A percentile compares a stretch with the other conserved stretches of the same genome.
phyloP scores from a whole-genome alignment of 73 alveolate genomes.

The Paramecium octaurelia region DNA sequence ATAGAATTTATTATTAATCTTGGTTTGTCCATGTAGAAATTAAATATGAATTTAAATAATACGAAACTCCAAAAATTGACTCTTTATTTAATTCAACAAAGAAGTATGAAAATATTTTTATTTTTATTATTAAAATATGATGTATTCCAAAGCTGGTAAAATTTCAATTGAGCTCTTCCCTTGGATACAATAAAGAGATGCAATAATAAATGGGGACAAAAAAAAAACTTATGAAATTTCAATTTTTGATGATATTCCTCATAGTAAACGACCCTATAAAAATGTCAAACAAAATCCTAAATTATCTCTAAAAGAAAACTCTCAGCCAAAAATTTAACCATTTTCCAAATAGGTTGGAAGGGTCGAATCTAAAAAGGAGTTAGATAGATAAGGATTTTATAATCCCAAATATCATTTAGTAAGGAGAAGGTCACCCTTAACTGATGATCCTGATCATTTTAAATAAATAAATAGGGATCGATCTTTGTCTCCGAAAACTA shows the following conservation, averaged over 20 bases:
- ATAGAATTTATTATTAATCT: background rate
- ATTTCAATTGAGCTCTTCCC: conserved; percentile 11
- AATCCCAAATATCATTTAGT: conserved; percentile 31
- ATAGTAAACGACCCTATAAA: background rate
- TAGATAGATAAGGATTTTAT: conserved; percentile 33
- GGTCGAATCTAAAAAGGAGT: background rate
- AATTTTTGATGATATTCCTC: conserved; percentile 35
- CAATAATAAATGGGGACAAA: background rate
- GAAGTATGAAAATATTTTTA: background rate
- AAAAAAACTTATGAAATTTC: background rate
- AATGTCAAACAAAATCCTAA: background rate
- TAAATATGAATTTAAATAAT: background rate
- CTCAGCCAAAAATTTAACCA: background rate
- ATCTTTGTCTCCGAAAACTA: background rate
- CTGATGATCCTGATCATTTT: background rate
- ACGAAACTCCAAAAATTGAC: background rate
- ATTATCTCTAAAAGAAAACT: background rate
- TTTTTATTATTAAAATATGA: background rate
- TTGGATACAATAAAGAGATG: conserved; percentile 1
- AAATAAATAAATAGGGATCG: background rate
- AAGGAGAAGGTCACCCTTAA: background rate
- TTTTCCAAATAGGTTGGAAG: conserved; percentile 27
- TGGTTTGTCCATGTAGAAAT: background rate
- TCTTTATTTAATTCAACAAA: background rate
- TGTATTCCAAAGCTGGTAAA: conserved; percentile 8